Evolutionary conservation across 176 grass and related monocot species (phyloP).

Genomic region (Pontederia paniculata): DNA sequence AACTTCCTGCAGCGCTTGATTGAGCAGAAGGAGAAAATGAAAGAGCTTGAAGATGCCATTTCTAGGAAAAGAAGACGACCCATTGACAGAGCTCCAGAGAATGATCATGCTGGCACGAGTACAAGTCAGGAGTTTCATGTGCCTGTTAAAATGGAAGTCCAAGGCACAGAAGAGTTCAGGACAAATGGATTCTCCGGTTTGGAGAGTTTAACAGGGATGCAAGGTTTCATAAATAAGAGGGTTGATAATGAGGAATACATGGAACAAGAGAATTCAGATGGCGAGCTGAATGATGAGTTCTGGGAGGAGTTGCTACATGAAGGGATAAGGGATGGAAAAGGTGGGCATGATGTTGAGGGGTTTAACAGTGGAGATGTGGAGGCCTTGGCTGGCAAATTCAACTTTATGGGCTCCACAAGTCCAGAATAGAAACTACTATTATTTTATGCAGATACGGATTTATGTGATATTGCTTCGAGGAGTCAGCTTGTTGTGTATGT

Average conservation of each 20-base stretch:
- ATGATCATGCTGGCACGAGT: constrained; percentile 27
- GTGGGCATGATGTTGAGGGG: constrained; percentile 11
- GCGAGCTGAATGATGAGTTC: constrained; percentile 52
- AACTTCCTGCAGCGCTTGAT: constrained; percentile 60
- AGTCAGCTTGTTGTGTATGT: too few species aligned
- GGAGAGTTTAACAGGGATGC: background rate
- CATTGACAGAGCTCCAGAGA: constrained; percentile 46
- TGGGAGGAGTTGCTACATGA: constrained; percentile 65
- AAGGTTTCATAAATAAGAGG: constrained; percentile 6
- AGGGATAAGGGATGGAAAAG: constrained; percentile 31
- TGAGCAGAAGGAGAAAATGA: constrained; percentile 49
- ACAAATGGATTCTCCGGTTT: constrained; percentile 21
- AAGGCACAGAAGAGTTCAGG: constrained; percentile 18
- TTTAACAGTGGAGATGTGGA: constrained; percentile 25
- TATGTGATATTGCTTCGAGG: too few species aligned
- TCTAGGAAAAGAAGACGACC: constrained; percentile 65
- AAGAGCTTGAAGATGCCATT: constrained; percentile 70
- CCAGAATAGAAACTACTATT: constrained; percentile 1
- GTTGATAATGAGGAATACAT: constrained; percentile 9
- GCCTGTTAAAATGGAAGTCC: constrained; percentile 24
- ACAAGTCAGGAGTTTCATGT: constrained; percentile 29
- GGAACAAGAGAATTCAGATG: constrained; percentile 18
- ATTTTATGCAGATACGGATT: too few species aligned
- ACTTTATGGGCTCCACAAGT: constrained; percentile 34
- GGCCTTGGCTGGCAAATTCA: constrained; percentile 47